Conservation (phyloP, 1,139 yeast genomes). For the Candida sanyaensis region DNA sequence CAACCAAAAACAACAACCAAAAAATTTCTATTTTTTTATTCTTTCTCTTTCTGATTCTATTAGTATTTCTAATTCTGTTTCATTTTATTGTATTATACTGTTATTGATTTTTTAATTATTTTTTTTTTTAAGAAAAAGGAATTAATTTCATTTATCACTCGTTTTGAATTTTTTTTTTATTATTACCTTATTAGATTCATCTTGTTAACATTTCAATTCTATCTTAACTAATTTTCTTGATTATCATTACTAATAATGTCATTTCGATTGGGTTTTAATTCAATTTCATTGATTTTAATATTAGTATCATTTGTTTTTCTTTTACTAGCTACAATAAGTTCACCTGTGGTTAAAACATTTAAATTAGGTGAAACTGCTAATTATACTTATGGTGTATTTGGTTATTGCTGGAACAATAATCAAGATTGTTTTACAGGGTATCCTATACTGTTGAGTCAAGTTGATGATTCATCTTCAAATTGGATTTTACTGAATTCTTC, state of each 20-base stretch:
- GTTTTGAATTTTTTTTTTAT: too few species aligned
- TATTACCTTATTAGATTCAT: too few species aligned
- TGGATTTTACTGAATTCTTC: slow-evolving; percentile 39
- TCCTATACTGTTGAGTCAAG: slow-evolving; percentile 30
- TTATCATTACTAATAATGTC: slow-evolving; percentile 10
- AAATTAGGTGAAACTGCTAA: slow-evolving; percentile 44
- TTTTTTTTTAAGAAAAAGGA: too few species aligned
- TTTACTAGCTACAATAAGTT: slow-evolving; percentile 52
- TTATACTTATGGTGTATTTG: slow-evolving; percentile 81
- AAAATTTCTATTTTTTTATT: too few species aligned
- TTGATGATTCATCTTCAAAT: slow-evolving; percentile 11
- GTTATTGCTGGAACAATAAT: slow-evolving; percentile 55
- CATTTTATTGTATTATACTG: too few species aligned
- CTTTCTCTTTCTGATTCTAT: too few species aligned
- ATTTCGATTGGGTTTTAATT: slow-evolving; percentile 25
- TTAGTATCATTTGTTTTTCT: slow-evolving; percentile 49
- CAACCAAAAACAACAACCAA: too few species aligned
- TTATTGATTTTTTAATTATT: too few species aligned
- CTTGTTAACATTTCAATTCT: too few species aligned
- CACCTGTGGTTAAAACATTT: slow-evolving; percentile 44
- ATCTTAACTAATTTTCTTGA: background rate
- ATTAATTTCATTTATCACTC: too few species aligned
- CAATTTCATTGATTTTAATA: slow-evolving; percentile 31
- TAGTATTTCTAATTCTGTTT: too few species aligned
- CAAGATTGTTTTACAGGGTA: slow-evolving; percentile 52